Conservation (phyloP, 2,329 filamentous ascomycete species). For the Diaporthe citriasiana region DNA sequence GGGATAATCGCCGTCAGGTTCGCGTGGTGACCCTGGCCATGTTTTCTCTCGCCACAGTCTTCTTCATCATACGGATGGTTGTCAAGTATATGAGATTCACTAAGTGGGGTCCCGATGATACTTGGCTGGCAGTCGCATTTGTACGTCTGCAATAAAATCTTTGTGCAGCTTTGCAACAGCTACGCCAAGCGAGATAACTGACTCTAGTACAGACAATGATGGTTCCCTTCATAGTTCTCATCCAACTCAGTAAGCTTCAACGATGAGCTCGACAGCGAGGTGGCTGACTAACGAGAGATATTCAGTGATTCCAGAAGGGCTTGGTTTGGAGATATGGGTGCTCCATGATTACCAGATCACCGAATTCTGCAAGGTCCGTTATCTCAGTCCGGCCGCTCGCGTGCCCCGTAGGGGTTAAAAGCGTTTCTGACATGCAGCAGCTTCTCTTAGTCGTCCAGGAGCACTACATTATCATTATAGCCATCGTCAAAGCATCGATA, state of each 20-base stretch:
- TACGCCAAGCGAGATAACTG: not conserved
- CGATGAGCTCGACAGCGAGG: not conserved
- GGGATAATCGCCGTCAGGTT: not conserved
- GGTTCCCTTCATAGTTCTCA: not conserved
- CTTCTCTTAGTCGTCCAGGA: not conserved
- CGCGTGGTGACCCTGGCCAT: conserved; percentile 9
- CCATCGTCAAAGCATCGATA: conserved; percentile 22
- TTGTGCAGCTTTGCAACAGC: too few species aligned
- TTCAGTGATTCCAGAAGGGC: conserved; percentile 3
- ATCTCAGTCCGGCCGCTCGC: accelerated
- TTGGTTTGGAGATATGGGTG: conserved; percentile 10
- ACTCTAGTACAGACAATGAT: not conserved
- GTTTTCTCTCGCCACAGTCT: not conserved
- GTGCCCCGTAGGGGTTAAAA: too few species aligned
- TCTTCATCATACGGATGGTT: not conserved
- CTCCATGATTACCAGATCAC: conserved; percentile 12
- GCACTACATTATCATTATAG: not conserved
- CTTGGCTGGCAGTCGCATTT: not conserved
- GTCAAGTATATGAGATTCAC: conserved; percentile 11
- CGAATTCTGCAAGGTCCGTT: not conserved
- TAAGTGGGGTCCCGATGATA: conserved; percentile 9
- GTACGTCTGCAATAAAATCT: not conserved
- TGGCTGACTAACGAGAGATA: not conserved
- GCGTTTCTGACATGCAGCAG: not conserved
- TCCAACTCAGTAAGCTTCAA: not conserved